Base-by-base conservation (phyloP, 2,329 filamentous ascomycete species). In the Aureobasidium sp. region DNA sequence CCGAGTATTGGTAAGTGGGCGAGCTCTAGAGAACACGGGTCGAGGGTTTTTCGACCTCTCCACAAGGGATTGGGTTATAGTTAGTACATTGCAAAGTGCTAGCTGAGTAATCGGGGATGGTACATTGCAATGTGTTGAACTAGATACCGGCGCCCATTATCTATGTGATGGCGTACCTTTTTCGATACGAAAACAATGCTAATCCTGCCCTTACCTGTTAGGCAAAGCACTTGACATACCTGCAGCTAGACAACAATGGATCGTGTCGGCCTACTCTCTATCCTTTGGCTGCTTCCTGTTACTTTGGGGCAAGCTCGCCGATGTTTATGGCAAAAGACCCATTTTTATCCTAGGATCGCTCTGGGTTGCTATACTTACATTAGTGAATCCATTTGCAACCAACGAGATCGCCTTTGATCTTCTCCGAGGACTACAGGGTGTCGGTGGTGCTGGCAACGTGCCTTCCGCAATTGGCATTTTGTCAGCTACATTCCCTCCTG, bases 401-500 rank as follows among this genome's bases (percentile, higher is more conserved):
- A 84, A 84, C 64, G 87, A 90, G 71, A 85, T 89, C 63, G 82
- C 80, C 6, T 88, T 90, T 69, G 81, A 88, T 69, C 63, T 89
- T 1, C 83, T 89, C 67, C 78, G 87, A 3, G 87, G 82, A 0
- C 74, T 90, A 8, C 86, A 89, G 65, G 87, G 87, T 1, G 71
- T 90, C 74, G 86, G 86, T 1, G 84, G 84, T 29, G 87, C 87
- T 1, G 85, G 86, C 17, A 89, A 87, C 68, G 84, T 89, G 0
- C 87, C 87, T 0, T 88, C 86, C 0, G 87, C 87, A 0, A 84
- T 90, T 68, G 87, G 87, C 0, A 89, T 89, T 43, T 72, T 90
- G 2, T 86, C 86, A 0, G 82, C 83, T 1, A 88, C 84, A 0
- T 89, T 89, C 61, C 82, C 82, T 1, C 85, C 86, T 0, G 85